These are phyloP conservation scores for Dujonia santamariae DNA, from an alignment of 1,139 yeast species.

Conservation along the genomic window DNA sequence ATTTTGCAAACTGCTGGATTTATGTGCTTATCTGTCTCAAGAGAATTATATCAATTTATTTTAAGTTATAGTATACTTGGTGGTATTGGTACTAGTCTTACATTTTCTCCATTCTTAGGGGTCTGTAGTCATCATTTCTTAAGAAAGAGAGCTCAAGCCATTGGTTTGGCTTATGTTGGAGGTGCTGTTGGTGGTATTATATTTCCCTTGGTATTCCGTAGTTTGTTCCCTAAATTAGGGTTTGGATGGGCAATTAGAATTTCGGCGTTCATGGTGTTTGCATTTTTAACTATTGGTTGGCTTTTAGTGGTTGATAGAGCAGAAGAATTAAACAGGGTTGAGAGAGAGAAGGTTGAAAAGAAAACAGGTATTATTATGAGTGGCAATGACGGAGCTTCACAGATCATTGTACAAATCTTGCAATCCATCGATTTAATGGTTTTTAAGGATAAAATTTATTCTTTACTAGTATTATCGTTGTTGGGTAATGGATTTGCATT, in stretches of 20 bases:
- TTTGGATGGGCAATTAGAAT: slow-evolving; percentile 29
- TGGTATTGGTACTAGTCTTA: slow-evolving; percentile 25
- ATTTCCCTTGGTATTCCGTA: slow-evolving; percentile 21
- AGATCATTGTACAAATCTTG: slow-evolving; percentile 14
- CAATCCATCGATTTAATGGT: slow-evolving; percentile 25
- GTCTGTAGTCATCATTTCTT: slow-evolving; percentile 24
- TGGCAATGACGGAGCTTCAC: not conserved
- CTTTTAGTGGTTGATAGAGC: slow-evolving; percentile 20
- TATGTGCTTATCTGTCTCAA: slow-evolving; percentile 21
- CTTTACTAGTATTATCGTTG: slow-evolving; percentile 25
- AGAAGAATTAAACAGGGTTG: slow-evolving; percentile 15
- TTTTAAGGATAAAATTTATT: slow-evolving; percentile 23
- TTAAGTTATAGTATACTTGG: slow-evolving; percentile 19
- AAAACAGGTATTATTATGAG: too few relatives aligned
- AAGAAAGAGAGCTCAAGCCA: slow-evolving; percentile 20
- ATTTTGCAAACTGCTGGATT: slow-evolving; percentile 19
- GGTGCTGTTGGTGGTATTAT: slow-evolving; percentile 30
- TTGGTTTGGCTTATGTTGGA: slow-evolving; percentile 25
- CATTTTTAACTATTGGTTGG: slow-evolving; percentile 15
- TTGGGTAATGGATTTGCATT: slow-evolving; percentile 32
- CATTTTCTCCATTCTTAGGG: slow-evolving; percentile 23
- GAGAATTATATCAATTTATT: slow-evolving; percentile 23
- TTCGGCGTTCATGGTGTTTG: slow-evolving; percentile 21
- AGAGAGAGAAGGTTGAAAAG: not conserved
- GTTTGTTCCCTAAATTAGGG: slow-evolving; percentile 22